A percentile compares a stretch with the other conserved stretches of the same genome.
Conservation (phyloP, 495 filamentous ascomycete genomes). For the Trichocladium antarcticum region DNA sequence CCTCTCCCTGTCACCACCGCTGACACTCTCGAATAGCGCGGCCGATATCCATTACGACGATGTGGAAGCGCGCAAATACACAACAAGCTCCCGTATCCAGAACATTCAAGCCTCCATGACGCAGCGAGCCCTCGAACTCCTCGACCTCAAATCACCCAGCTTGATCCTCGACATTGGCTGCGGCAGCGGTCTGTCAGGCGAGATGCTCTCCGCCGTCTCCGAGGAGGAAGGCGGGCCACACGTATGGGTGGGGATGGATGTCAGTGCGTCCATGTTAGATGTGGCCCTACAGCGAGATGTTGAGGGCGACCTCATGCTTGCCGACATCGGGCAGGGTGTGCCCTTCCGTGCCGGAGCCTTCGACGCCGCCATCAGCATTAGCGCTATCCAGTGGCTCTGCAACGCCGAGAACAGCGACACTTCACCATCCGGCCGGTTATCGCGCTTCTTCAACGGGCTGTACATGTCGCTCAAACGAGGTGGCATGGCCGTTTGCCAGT, state of each 20-base stretch:
- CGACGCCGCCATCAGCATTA: slow-evolving; percentile 89
- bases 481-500: slow-evolving; percentile 88
- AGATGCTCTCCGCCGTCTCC: slow-evolving; percentile 64
- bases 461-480: slow-evolving; percentile 76
- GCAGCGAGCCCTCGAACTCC: slow-evolving; percentile 77
- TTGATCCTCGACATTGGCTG: slow-evolving; percentile 92
- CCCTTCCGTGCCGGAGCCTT: slow-evolving; percentile 89
- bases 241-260: slow-evolving; percentile 90
- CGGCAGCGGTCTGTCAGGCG: slow-evolving; percentile 87
- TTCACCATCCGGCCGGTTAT: slow-evolving; percentile 58
- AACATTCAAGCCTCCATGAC: slow-evolving; percentile 94
- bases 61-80: slow-evolving; percentile 88
- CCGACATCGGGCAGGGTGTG: slow-evolving; percentile 90
- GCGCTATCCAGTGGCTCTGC: slow-evolving; percentile 94
- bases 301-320: slow-evolving; percentile 81
- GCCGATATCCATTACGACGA: slow-evolving; percentile 97
- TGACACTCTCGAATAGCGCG: slow-evolving; percentile 46
- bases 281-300: slow-evolving; percentile 83
- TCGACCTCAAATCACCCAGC: slow-evolving; percentile 67
- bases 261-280: slow-evolving; percentile 86
- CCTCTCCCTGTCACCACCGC: slow-evolving; percentile 4
- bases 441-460: slow-evolving; percentile 83
- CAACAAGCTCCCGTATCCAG: slow-evolving; percentile 89
- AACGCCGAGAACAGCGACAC: slow-evolving; percentile 86
- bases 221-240: slow-evolving; percentile 70